These are phyloP conservation scores for Phlebiopsis flavidoalba DNA, from an alignment of 768 basidiomycete species.

Conservation along the genomic window DNA sequence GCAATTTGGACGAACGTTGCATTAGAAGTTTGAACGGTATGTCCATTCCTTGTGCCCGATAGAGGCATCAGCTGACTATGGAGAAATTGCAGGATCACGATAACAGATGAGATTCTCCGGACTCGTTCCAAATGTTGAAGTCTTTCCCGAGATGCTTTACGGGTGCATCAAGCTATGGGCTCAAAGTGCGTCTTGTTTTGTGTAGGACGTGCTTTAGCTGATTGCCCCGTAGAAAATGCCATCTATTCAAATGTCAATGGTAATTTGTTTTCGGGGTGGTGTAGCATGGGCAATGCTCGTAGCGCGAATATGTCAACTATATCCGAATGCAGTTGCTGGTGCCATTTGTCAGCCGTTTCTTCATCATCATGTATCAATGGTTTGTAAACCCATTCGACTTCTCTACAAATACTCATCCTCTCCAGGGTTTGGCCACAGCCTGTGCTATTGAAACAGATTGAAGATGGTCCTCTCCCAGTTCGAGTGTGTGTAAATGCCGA, in stretches of 20 bases:
- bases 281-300: conserved; percentile 99
- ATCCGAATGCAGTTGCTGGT: conserved; percentile 91
- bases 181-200: conserved; percentile 57
- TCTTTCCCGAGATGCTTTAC: conserved; percentile 91
- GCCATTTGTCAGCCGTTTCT: conserved; percentile 97
- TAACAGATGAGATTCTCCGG: conserved; percentile 94
- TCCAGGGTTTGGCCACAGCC: conserved; percentile 96
- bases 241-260: conserved; percentile 98
- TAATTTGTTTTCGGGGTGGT: conserved; percentile 93
- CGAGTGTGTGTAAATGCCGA: conserved; percentile 99
- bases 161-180: conserved; percentile 99
- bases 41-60: conserved; percentile 2
- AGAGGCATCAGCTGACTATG: background rate
- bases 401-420: conserved; percentile 7
- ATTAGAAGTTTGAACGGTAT: conserved; percentile 90
- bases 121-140: conserved; percentile 88
- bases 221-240: conserved; percentile 62
- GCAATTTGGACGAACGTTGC: conserved; percentile 91
- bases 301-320: conserved; percentile 98
- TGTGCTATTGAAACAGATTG: conserved; percentile 94
- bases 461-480: conserved; percentile 89
- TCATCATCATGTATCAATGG: conserved; percentile 98
- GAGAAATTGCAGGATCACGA: conserved; percentile 63
- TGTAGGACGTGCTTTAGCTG: background rate
- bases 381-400: conserved; percentile 29